Base-by-base conservation (phyloP, 1,284 basidiomycete genomes). In the Boletellus deceptivus region DNA sequence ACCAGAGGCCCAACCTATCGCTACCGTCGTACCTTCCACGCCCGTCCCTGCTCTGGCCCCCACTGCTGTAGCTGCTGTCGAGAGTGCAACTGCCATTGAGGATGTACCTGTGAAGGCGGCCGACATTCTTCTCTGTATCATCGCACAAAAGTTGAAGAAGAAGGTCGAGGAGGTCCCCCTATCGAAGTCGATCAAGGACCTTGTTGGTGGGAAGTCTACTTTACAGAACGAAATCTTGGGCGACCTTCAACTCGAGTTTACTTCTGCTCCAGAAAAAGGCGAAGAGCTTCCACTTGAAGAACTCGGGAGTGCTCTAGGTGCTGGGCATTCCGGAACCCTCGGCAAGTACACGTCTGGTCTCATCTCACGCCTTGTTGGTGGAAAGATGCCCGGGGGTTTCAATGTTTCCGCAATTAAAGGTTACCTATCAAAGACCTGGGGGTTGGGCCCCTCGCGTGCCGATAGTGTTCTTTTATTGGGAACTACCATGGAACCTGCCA, bases 301-400 rank as follows among this genome's bases (percentile, higher is more conserved):
- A 69, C 86, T 99, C 22, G 97, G 94, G 35, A 82, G 93, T 36
- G 85, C 92, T 8, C 76, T 99, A 36, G 79, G 82, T 25, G 78
- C 84, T 47, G 93, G 93, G 24, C 93, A 93, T 75, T 75, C 80
- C 45, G 94, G 94, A 20, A 70, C 78, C n/a, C 83, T 97, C 29
- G 96, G 96, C 64, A 99, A 99, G 73, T 93, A 98, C 74, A 92
- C 91, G n/a, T 88, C 84, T 52, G 87, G 93, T 29, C 80, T 99
- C 43, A 79, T 98, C 49, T 94, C 94, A 48, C 91, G 97, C 54
- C 80, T 98, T 67, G 80, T 98, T 50, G 92, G 93, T 52, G 86
- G 87, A 53, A 99, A 99, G 76, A 95, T 99, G 89, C 97, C 97
- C 36, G 97, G 97, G 73, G 96, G 96, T 27, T 99, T 99, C 83